phyloP scores from a whole-genome alignment of 768 basidiomycete genomes.

The Hericium alpestre region DNA sequence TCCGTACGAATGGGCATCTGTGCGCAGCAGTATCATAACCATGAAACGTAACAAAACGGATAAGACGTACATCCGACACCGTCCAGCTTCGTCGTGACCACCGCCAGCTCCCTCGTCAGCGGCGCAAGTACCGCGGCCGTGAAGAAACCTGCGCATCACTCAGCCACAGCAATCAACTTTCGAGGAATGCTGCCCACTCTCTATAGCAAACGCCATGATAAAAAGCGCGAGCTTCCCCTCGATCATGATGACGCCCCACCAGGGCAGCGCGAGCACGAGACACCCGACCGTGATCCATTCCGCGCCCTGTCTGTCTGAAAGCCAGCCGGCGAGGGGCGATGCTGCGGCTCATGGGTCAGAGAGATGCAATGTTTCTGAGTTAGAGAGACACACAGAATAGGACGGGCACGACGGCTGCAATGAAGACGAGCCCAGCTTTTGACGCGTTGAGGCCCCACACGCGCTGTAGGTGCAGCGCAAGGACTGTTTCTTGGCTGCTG shows the following conservation, averaged over 20 bases:
- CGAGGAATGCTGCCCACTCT: constrained; percentile 32
- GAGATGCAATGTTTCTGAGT: background rate
- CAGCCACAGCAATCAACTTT: background rate
- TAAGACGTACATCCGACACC: constrained; percentile 55
- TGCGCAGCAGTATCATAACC: too few species aligned
- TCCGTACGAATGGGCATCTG: constrained; percentile 68
- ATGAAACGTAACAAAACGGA: background rate
- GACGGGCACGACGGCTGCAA: constrained; percentile 54
- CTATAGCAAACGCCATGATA: constrained; percentile 36
- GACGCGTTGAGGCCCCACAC: constrained; percentile 23
- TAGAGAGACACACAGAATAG: constrained; percentile 42
- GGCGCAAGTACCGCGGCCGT: constrained; percentile 49
- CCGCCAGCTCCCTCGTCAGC: constrained; percentile 55
- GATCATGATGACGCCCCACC: constrained; percentile 49
- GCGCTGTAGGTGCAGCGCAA: constrained; percentile 25
- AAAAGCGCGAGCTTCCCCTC: constrained; percentile 36
- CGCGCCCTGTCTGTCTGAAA: constrained; percentile 45
- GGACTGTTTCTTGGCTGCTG: constrained; percentile 22
- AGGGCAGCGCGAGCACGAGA: constrained; percentile 46
- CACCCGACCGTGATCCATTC: constrained; percentile 42
- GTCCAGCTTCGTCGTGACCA: constrained; percentile 41
- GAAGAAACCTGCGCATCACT: constrained; percentile 42
- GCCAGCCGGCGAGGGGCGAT: constrained; percentile 47
- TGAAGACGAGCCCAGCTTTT: constrained; percentile 54
- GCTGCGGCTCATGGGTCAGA: constrained; percentile 25